Evolutionary conservation across 140 eudicot species (phyloP).

Genomic region (Ambrosia hybrid): DNA sequence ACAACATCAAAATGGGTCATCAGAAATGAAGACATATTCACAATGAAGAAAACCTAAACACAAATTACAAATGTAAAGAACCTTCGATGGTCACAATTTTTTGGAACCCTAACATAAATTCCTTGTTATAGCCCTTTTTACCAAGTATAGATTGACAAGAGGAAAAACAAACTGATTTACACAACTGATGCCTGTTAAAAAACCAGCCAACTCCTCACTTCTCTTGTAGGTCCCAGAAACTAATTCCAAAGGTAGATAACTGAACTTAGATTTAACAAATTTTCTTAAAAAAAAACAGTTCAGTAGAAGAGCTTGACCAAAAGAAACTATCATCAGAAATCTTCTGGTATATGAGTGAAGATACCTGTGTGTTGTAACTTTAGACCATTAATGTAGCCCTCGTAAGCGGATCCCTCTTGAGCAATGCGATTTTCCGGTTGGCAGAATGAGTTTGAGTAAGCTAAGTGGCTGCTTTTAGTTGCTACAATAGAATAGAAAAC

Average conservation of each 20-base stretch:
- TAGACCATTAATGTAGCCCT: slow-evolving; percentile 14
- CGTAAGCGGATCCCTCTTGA: slow-evolving; percentile 1
- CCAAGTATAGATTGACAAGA: background rate
- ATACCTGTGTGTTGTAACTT: slow-evolving; percentile 25
- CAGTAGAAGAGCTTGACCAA: background rate
- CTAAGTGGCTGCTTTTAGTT: slow-evolving; percentile 8
- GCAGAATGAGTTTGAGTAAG: slow-evolving; percentile 14
- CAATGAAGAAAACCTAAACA: slow-evolving; percentile 3
- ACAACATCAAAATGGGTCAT: background rate
- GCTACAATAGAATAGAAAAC: slow-evolving; percentile 16
- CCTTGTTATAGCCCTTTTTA: slow-evolving; percentile 9
- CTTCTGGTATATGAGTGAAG: background rate
- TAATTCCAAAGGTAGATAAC: background rate
- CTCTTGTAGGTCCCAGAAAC: background rate
- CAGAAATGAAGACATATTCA: background rate
- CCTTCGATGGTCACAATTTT: background rate
- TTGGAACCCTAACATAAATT: slow-evolving; percentile 4
- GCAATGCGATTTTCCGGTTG: slow-evolving; percentile 10
- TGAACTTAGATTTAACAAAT: background rate
- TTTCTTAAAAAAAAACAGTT: background rate
- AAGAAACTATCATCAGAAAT: background rate
- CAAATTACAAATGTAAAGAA: background rate
- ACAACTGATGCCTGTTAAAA: background rate
- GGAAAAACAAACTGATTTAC: slow-evolving; percentile 1
- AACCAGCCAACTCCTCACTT: background rate